Evolutionary conservation across 2,329 filamentous ascomycete genomes (phyloP).

Genomic region (Stachybotrys chlorohalonatus): DNA sequence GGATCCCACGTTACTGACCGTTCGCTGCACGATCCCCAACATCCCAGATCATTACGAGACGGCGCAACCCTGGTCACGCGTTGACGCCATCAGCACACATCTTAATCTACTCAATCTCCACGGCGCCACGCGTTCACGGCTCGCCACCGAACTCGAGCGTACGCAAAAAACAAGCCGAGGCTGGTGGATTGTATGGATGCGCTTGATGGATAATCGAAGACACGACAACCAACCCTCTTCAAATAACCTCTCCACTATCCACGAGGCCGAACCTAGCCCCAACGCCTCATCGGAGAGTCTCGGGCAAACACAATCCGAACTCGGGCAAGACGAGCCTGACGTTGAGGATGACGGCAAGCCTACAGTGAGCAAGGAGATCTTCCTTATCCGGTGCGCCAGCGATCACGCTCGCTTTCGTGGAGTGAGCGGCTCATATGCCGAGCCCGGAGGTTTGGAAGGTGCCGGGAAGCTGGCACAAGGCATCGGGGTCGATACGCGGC

Average conservation of each 20-base stretch:
- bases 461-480: slow-evolving; percentile 58
- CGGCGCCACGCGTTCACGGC: slow-evolving; percentile 27
- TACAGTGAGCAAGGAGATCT: slow-evolving; percentile 46
- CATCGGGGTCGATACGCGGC: slow-evolving; percentile 67
- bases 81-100: slow-evolving; percentile 57
- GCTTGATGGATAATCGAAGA: slow-evolving; percentile 32
- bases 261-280: slow-evolving; percentile 11
- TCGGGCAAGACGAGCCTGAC: slow-evolving; percentile 4
- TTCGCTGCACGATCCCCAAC: slow-evolving; percentile 57
- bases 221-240: slow-evolving; percentile 5
- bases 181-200: slow-evolving; percentile 63
- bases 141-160: slow-evolving; percentile 42
- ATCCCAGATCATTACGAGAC: slow-evolving; percentile 41
- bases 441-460: slow-evolving; percentile 40
- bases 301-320: not conserved
- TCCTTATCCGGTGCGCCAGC: slow-evolving; percentile 50
- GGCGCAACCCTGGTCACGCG: slow-evolving; percentile 41
- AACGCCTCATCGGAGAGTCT: not conserved
- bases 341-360: slow-evolving; percentile 5
- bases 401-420: slow-evolving; percentile 37
- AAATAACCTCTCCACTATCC: slow-evolving; percentile 15
- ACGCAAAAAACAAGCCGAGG: slow-evolving; percentile 58
- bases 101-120: slow-evolving; percentile 53
- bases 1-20: slow-evolving; percentile 45
- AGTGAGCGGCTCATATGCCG: slow-evolving; percentile 14